Conservation (phyloP, 2,329 filamentous ascomycete genomes). For the Penicillium sp. region DNA sequence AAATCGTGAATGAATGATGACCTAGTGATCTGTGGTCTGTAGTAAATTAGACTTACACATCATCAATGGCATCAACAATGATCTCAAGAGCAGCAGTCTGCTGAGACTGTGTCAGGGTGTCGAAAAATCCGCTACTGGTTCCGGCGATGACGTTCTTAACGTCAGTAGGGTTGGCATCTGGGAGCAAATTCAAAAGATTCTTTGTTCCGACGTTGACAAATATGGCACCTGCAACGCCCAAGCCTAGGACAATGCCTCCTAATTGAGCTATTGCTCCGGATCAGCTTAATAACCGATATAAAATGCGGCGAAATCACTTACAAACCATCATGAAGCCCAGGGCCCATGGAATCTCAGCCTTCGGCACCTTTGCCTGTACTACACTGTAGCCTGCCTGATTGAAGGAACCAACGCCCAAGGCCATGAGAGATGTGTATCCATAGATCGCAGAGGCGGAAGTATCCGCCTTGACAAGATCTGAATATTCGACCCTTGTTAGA, state of each 20-base stretch:
- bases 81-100: not conserved
- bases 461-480: not conserved
- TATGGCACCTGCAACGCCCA: not conserved
- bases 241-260: not conserved
- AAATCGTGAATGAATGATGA: not conserved
- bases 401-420: not conserved
- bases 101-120: not conserved
- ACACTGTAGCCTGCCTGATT: not conserved
- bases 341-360: not conserved
- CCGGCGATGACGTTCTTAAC: not conserved
- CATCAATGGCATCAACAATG: not conserved
- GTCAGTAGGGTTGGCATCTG: not conserved
- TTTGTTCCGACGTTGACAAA: not conserved
- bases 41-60: not conserved
- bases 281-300: not conserved
- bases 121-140: not conserved
- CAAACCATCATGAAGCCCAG: not conserved
- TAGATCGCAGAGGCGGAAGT: not conserved
- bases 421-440: not conserved
- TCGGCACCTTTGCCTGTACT: not conserved
- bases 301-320: not conserved
- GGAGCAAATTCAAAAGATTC: not conserved
- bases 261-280: not conserved
- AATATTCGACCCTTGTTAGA: not conserved
- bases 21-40: not conserved